Conservation (phyloP, 2,329 filamentous ascomycete species). For the Aspergillus jensenii region DNA sequence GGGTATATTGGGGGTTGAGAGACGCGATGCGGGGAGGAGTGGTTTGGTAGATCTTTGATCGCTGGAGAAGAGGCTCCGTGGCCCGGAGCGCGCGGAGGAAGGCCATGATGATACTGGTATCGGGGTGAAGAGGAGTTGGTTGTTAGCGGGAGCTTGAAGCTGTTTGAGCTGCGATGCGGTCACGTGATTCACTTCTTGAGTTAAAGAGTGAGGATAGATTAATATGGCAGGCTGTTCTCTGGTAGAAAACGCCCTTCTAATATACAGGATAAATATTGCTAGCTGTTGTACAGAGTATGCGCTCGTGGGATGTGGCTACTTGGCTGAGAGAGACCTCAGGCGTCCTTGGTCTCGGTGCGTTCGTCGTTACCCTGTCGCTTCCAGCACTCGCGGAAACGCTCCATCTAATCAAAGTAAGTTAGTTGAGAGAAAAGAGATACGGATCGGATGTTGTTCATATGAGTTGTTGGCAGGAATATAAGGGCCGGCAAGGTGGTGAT, state of each 20-base stretch:
- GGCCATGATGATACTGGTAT: conserved; percentile 20
- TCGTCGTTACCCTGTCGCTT: conserved; percentile 83
- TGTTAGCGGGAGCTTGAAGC: conserved; percentile 5
- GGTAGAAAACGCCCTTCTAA: background rate
- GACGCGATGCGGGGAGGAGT: background rate
- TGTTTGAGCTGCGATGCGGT: conserved; percentile 15
- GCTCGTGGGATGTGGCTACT: background rate
- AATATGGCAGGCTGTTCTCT: background rate
- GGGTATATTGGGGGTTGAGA: background rate
- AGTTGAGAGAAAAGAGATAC: background rate
- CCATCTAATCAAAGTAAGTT: conserved; percentile 63
- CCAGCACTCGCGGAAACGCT: conserved; percentile 86
- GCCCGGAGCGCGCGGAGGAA: conserved; percentile 21
- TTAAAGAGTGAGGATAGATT: background rate
- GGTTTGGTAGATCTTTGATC: background rate
- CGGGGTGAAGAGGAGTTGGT: background rate
- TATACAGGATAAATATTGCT: conserved; percentile 9
- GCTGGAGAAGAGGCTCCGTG: conserved; percentile 18
- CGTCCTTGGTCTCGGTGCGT: conserved; percentile 75
- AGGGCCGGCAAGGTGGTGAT: background rate
- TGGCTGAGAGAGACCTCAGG: conserved; percentile 29
- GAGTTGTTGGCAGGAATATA: background rate
- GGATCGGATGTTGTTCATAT: background rate
- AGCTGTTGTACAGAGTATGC: conserved; percentile 8
- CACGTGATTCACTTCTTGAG: conserved; percentile 22